A percentile compares a stretch with the other conserved stretches of the same genome.
These are phyloP conservation scores for Brettanomyces naardenensis DNA, from an alignment of 805 yeast species.

Conservation along the genomic window DNA sequence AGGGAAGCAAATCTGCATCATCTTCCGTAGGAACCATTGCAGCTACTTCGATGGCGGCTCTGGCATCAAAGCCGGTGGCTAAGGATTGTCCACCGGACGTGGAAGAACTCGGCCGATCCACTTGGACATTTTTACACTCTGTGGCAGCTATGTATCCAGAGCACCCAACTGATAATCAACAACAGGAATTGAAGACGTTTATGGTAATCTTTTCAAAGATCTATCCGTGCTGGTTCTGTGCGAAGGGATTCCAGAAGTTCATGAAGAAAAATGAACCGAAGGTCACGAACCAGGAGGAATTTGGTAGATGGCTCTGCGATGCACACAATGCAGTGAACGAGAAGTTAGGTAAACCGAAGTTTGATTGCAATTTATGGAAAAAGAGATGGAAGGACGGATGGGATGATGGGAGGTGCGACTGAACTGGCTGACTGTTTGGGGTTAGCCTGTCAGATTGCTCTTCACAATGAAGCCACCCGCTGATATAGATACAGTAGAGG, in stretches of 20 bases:
- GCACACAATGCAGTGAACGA: constrained; percentile 93
- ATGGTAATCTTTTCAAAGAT: constrained; percentile 63
- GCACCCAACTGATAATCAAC: constrained; percentile 51
- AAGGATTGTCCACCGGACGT: constrained; percentile 83
- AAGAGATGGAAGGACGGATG: constrained; percentile 94
- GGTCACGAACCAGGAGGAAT: constrained; percentile 61
- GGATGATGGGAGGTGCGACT: constrained; percentile 56
- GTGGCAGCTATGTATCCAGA: constrained; percentile 87
- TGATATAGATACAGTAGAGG: too few relatives aligned
- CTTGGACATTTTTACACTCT: constrained; percentile 90
- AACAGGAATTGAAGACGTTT: constrained; percentile 65
- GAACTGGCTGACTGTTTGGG: too few relatives aligned
- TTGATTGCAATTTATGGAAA: constrained; percentile 87
- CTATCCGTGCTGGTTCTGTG: constrained; percentile 94
- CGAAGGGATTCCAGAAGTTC: constrained; percentile 68
- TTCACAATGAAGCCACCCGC: too few relatives aligned
- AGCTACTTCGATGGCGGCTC: constrained; percentile 10
- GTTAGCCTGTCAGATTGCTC: too few relatives aligned
- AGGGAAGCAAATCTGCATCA: background rate
- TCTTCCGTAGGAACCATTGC: constrained; percentile 8
- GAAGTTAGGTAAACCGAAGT: constrained; percentile 77
- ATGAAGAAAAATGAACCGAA: constrained; percentile 45
- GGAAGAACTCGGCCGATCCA: constrained; percentile 65
- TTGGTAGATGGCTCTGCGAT: constrained; percentile 87
- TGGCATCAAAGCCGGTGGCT: constrained; percentile 25